Percentiles rank a stretch among this genome's conserved stretches.
phyloP scores from a whole-genome alignment of 1,284 basidiomycete species.

The Peniophora sp. region DNA sequence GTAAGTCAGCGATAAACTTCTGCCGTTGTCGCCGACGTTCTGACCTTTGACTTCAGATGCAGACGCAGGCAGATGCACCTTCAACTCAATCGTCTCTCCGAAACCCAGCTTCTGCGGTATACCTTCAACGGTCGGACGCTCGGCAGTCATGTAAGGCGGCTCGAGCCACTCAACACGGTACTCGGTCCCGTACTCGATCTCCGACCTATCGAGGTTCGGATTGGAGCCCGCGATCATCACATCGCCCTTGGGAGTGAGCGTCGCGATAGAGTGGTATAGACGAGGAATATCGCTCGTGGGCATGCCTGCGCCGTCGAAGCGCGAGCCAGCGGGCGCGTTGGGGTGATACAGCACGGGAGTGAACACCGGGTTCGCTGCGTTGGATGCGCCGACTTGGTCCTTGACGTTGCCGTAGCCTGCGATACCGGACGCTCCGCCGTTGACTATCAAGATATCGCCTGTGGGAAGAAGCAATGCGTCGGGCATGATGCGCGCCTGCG shows the following conservation, averaged over 20 bases:
- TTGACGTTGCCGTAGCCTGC: conserved; percentile 81
- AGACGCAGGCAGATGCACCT: conserved; percentile 27
- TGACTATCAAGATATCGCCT: conserved; percentile 69
- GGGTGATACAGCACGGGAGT: conserved; percentile 74
- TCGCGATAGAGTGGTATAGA: conserved; percentile 78
- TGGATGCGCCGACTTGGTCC: conserved; percentile 63
- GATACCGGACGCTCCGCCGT: conserved; percentile 69
- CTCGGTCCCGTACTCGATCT: conserved; percentile 64
- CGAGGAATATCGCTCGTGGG: conserved; percentile 67
- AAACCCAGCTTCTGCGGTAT: conserved; percentile 39
- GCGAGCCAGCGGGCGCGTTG: conserved; percentile 42
- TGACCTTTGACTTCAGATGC: conserved; percentile 27
- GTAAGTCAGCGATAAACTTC: not conserved
- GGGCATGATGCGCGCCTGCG: conserved; percentile 66
- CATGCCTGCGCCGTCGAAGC: conserved; percentile 60
- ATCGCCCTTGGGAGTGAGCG: conserved; percentile 59
- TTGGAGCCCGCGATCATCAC: conserved; percentile 80
- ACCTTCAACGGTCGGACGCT: conserved; percentile 42
- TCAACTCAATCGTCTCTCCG: conserved; percentile 31
- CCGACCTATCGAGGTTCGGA: conserved; percentile 73
- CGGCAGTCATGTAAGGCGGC: conserved; percentile 60
- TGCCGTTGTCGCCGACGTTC: not conserved
- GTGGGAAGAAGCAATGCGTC: conserved; percentile 80
- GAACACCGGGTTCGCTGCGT: conserved; percentile 73
- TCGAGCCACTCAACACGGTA: conserved; percentile 73